These are phyloP conservation scores for Alternaria gaisen DNA, from an alignment of 2,329 filamentous ascomycete genomes.

Conservation along the genomic window DNA sequence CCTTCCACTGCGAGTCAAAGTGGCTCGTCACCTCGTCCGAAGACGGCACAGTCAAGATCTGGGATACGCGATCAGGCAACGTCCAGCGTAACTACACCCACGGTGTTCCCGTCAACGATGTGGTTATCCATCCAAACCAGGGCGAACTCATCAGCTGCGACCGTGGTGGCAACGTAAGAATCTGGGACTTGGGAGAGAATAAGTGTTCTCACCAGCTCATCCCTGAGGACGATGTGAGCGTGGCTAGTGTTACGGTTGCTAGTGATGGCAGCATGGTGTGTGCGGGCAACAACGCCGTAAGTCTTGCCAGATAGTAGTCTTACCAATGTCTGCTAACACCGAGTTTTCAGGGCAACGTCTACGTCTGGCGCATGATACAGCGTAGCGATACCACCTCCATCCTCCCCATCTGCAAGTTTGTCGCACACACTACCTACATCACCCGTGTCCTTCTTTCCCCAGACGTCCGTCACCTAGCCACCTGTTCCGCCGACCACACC, in stretches of 20 bases:
- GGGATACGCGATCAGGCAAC: constrained; percentile 86
- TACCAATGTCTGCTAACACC: constrained; percentile 5
- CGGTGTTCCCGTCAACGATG: constrained; percentile 89
- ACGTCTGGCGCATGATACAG: constrained; percentile 94
- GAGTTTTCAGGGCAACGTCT: constrained; percentile 81
- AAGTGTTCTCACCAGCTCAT: constrained; percentile 96
- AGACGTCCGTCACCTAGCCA: constrained; percentile 92
- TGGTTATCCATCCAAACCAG: constrained; percentile 99
- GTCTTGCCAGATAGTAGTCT: constrained; percentile 28
- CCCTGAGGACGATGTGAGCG: constrained; percentile 92
- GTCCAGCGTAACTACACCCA: constrained; percentile 95
- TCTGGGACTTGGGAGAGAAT: constrained; percentile 97
- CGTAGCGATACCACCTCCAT: constrained; percentile 83
- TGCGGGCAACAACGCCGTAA: constrained; percentile 88
- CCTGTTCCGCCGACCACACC: constrained; percentile 92
- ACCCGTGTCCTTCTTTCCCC: constrained; percentile 90
- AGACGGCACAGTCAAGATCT: constrained; percentile 96
- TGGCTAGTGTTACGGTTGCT: constrained; percentile 94
- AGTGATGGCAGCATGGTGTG: constrained; percentile 93
- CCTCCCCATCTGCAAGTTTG: constrained; percentile 86
- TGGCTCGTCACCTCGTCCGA: constrained; percentile 99
- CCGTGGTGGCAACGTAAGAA: constrained; percentile 86
- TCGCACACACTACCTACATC: constrained; percentile 90
- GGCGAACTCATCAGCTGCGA: constrained; percentile 98
- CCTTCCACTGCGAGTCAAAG: constrained; percentile 98